Conservation (phyloP, 495 filamentous ascomycete genomes). For the Podospora comata region DNA sequence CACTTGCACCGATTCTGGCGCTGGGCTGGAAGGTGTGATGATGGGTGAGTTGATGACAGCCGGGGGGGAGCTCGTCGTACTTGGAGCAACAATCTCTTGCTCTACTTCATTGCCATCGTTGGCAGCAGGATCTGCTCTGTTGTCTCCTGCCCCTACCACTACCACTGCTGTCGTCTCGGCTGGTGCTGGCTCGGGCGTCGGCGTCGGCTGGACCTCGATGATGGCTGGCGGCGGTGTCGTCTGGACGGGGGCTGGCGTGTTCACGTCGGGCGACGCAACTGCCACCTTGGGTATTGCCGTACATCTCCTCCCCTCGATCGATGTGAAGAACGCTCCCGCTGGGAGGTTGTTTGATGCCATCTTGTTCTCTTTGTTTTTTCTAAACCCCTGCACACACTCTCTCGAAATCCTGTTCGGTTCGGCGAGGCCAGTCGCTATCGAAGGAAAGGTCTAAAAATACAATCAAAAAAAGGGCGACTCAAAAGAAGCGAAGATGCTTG, state of each 20-base stretch:
- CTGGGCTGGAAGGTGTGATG: slow-evolving; percentile 17
- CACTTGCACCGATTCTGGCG: slow-evolving; percentile 11
- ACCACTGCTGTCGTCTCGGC: slow-evolving; percentile 24
- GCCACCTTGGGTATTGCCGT: slow-evolving; percentile 44
- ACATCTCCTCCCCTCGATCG: slow-evolving; percentile 45
- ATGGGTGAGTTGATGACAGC: slow-evolving; percentile 18
- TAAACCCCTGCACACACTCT: slow-evolving; percentile 15
- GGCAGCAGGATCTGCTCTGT: slow-evolving; percentile 16
- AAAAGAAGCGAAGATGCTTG: slow-evolving; percentile 33
- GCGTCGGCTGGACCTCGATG: slow-evolving; percentile 12
- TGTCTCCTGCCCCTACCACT: slow-evolving; percentile 14
- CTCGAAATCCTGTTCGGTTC: slow-evolving; percentile 17
- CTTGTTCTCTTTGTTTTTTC: slow-evolving; percentile 30
- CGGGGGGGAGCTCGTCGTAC: slow-evolving; percentile 37
- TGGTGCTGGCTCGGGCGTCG: slow-evolving; percentile 14
- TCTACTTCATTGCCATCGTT: slow-evolving; percentile 16
- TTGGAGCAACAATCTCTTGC: slow-evolving; percentile 19
- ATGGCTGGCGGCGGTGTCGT: slow-evolving; percentile 12
- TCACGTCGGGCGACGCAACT: slow-evolving; percentile 5
- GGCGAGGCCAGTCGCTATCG: slow-evolving; percentile 46
- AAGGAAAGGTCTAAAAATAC: slow-evolving; percentile 9
- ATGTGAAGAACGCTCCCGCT: slow-evolving; percentile 43
- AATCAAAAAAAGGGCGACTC: slow-evolving; percentile 19
- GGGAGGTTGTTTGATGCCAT: slow-evolving; percentile 35
- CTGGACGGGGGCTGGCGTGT: slow-evolving; percentile 21